phyloP scores from a whole-genome alignment of 1,139 yeast genomes.

The Zygosaccharomyces sapae region DNA sequence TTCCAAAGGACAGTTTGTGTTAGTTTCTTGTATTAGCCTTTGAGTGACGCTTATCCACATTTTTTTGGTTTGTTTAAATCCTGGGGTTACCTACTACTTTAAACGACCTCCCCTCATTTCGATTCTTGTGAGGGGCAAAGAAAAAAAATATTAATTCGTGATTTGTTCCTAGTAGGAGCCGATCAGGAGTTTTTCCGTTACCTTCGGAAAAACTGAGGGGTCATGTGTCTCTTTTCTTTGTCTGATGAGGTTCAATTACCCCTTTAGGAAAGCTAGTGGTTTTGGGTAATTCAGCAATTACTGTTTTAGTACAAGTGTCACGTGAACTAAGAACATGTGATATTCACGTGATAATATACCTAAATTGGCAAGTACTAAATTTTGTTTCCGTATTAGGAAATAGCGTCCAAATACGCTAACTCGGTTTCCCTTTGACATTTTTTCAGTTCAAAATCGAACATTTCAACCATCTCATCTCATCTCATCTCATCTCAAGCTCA shows the following conservation, averaged over 20 bases:
- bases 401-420: no score
- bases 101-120: constrained; percentile 2
- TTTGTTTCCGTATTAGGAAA: neutral
- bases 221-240: no score
- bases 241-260: neutral
- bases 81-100: constrained; percentile 3
- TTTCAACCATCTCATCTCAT: constrained; percentile 8
- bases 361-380: neutral
- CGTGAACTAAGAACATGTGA: neutral
- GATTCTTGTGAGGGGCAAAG: constrained; percentile 6
- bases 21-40: neutral
- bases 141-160: neutral
- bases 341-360: neutral
- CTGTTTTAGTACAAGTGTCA: neutral
- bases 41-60: neutral
- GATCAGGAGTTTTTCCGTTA: neutral
- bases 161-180: neutral
- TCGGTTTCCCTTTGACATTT: neutral
- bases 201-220: neutral
- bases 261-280: neutral
- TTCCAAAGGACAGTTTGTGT: neutral
- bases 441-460: neutral
- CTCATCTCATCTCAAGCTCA: constrained; percentile 5
- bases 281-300: constrained; percentile 4
- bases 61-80: neutral